Percentiles rank a stretch among this genome's conserved stretches.
phyloP scores from a whole-genome alignment of 768 basidiomycete species.

The Termitomyces sp. region DNA sequence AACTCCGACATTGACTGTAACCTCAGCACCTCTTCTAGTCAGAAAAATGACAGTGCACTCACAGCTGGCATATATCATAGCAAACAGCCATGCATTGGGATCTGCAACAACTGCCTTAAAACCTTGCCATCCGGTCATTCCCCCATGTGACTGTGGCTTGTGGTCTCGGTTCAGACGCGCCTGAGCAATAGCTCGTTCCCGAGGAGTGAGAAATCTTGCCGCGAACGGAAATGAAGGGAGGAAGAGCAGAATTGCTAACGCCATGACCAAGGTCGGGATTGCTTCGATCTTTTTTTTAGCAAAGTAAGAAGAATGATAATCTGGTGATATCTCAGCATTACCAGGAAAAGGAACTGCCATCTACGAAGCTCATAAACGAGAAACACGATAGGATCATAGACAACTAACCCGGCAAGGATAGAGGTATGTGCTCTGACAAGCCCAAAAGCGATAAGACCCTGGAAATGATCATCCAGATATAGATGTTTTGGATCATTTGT shows the following conservation, averaged over 20 bases:
- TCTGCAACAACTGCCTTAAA: slow-evolving; percentile 48
- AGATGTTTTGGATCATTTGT: not conserved
- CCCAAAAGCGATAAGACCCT: slow-evolving; percentile 54
- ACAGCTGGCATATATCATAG: slow-evolving; percentile 50
- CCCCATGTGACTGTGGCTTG: slow-evolving; percentile 51
- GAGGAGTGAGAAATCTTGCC: slow-evolving; percentile 43
- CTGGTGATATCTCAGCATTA: slow-evolving; percentile 13
- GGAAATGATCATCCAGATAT: not conserved
- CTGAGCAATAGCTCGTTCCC: slow-evolving; percentile 50
- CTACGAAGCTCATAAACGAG: slow-evolving; percentile 17
- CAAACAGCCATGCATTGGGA: slow-evolving; percentile 46
- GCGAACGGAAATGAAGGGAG: slow-evolving; percentile 53
- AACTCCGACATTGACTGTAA: slow-evolving; percentile 47
- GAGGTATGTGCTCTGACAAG: slow-evolving; percentile 47
- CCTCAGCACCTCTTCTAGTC: not conserved
- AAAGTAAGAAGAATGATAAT: not conserved
- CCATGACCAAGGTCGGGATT: slow-evolving; percentile 52
- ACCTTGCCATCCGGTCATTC: slow-evolving; percentile 50
- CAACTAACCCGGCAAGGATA: slow-evolving; percentile 29
- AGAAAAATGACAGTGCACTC: slow-evolving; percentile 9
- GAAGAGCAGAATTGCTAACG: slow-evolving; percentile 38
- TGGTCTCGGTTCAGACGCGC: slow-evolving; percentile 52
- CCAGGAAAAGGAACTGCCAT: slow-evolving; percentile 58
- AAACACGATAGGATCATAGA: slow-evolving; percentile 7
- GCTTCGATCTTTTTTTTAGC: slow-evolving; percentile 42